Conservation (phyloP, 371 early-diverging fungal genomes). For the Coemansia sp. region DNA sequence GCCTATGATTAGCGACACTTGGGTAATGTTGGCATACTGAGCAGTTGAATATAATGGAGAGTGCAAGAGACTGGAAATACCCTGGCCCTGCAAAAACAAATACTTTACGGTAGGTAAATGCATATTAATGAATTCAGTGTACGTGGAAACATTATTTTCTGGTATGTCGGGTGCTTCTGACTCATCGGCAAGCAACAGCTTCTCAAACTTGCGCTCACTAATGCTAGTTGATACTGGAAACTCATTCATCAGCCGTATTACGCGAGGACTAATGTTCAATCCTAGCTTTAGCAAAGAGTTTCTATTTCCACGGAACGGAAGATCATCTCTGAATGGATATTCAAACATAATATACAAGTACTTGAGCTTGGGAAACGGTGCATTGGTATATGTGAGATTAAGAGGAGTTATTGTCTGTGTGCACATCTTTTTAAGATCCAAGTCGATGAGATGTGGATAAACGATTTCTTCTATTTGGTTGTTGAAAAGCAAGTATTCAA, state of each 20-base stretch:
- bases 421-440: neutral
- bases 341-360: neutral
- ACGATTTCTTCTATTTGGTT: neutral
- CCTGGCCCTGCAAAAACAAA: neutral
- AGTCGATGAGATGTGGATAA: neutral
- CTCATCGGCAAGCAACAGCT: neutral
- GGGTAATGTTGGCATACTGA: neutral
- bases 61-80: neutral
- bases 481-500: neutral
- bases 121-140: neutral
- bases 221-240: neutral
- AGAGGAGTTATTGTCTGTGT: neutral
- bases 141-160: neutral
- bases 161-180: neutral
- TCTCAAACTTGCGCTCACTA: neutral
- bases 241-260: neutral
- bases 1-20: neutral
- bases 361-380: neutral
- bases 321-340: neutral
- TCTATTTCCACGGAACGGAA: neutral
- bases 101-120: neutral
- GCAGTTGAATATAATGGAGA: neutral
- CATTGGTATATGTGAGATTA: neutral
- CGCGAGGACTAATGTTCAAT: neutral
- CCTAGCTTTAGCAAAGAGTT: neutral